A percentile compares a stretch with the other conserved stretches of the same genome.
phyloP scores from a whole-genome alignment of 352 stramenopile species.

The Globisporangium takayamanum region DNA sequence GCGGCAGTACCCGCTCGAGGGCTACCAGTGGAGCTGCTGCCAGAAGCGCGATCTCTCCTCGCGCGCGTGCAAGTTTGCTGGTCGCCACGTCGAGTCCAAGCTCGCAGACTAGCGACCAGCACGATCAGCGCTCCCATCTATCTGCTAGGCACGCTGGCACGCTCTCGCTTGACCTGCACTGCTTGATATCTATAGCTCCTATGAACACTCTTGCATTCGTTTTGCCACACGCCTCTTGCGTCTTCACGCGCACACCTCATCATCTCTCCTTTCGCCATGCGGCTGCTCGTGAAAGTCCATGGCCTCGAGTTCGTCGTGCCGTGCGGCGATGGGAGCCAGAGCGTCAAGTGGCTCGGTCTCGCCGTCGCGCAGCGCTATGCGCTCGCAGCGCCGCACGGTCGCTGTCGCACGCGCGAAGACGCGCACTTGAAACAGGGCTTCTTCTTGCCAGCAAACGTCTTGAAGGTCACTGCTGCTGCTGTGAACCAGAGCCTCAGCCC shows the following conservation, averaged over 20 bases:
- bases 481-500: constrained; percentile 12
- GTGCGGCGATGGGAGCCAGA: constrained; percentile 73
- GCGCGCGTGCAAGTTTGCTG: constrained; percentile 73
- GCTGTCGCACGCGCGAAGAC: constrained; percentile 67
- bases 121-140: background rate
- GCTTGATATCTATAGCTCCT: background rate
- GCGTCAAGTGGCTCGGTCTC: constrained; percentile 79
- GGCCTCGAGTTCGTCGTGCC: constrained; percentile 64
- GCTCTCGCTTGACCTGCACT: background rate
- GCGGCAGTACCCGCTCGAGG: constrained; percentile 72
- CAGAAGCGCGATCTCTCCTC: constrained; percentile 76
- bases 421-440: constrained; percentile 73
- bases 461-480: constrained; percentile 34
- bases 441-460: constrained; percentile 60
- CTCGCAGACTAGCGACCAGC: constrained; percentile 27
- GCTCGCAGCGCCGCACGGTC: constrained; percentile 51
- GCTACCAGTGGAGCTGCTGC: constrained; percentile 81
- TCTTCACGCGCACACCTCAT: background rate
- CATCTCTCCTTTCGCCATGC: constrained; percentile 27
- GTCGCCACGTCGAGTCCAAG: constrained; percentile 68
- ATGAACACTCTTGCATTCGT: background rate
- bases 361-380: constrained; percentile 74
- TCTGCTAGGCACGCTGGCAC: background rate
- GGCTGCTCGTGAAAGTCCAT: constrained; percentile 58
- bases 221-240: background rate